Evolutionary conservation across 306 rosid genomes (phyloP).

Genomic region (Fragaria vesca): DNA sequence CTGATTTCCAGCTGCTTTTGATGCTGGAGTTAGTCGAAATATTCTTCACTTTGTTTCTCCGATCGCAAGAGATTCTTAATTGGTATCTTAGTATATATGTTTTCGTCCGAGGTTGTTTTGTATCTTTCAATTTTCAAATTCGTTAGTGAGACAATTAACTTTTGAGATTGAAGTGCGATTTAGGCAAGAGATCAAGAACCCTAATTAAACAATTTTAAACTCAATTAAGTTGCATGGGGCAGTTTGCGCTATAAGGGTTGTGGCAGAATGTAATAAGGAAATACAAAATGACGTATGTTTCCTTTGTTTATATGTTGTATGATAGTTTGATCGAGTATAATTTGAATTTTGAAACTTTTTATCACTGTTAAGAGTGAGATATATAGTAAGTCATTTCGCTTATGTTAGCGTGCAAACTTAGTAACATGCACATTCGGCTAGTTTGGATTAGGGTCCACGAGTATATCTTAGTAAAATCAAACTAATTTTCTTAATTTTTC

Average conservation of each 20-base stretch:
- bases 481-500: too few relatives aligned
- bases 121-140: not conserved
- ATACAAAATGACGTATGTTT: not conserved
- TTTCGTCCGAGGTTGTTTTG: not conserved
- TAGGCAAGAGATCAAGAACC: not conserved
- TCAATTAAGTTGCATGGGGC: not conserved
- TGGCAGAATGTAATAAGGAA: not conserved
- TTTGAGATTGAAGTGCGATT: not conserved
- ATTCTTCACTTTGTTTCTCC: not conserved
- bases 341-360: not conserved
- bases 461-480: too few relatives aligned
- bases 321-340: not conserved
- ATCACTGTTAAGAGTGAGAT: too few relatives aligned
- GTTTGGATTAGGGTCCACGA: too few relatives aligned
- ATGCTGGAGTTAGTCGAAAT: not conserved
- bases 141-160: not conserved
- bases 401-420: too few relatives aligned
- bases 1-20: conserved; percentile 16
- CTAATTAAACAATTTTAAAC: too few relatives aligned
- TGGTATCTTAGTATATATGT: not conserved
- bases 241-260: not conserved
- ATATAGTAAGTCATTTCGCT: too few relatives aligned
- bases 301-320: too few relatives aligned
- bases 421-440: too few relatives aligned
- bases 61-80: not conserved